A percentile compares a stretch with the other conserved stretches of the same genome.
Evolutionary conservation across 371 early-diverging fungal genomes (phyloP).

Genomic region (Rhizomucor miehei): DNA sequence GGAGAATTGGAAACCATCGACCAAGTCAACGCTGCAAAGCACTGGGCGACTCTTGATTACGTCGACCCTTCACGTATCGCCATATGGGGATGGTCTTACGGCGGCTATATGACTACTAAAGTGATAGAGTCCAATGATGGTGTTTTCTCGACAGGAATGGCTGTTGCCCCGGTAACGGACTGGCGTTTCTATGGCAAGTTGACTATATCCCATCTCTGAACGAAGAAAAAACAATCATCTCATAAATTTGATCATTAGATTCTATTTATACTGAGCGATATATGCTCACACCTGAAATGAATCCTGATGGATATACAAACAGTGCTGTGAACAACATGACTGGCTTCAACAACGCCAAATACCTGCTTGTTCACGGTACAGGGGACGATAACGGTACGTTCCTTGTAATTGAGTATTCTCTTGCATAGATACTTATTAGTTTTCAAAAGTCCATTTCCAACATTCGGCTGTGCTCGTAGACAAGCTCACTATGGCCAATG

Average conservation of each 20-base stretch:
- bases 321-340: slow-evolving; percentile 81
- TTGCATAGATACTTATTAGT: too few species aligned
- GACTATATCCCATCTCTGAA: not conserved
- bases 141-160: slow-evolving; percentile 81
- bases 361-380: slow-evolving; percentile 89
- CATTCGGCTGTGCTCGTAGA: slow-evolving; percentile 56
- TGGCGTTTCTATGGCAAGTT: slow-evolving; percentile 76
- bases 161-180: slow-evolving; percentile 97
- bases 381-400: slow-evolving; percentile 77
- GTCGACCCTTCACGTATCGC: slow-evolving; percentile 81
- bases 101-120: slow-evolving; percentile 89
- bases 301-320: slow-evolving; percentile 74
- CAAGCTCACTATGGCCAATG: slow-evolving; percentile 54
- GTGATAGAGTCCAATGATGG: slow-evolving; percentile 82
- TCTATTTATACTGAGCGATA: slow-evolving; percentile 96
- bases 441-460: slow-evolving; percentile 68
- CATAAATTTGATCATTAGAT: slow-evolving; percentile 40
- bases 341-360: slow-evolving; percentile 77
- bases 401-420: too few species aligned
- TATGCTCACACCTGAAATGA: slow-evolving; percentile 84
- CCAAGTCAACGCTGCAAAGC: slow-evolving; percentile 79
- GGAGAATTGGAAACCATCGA: slow-evolving; percentile 86
- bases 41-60: slow-evolving; percentile 66
- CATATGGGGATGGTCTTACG: slow-evolving; percentile 98
- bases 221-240: not conserved